These are phyloP conservation scores for Rheum nobile DNA, from an alignment of 148 eudicot species.

Conservation along the genomic window DNA sequence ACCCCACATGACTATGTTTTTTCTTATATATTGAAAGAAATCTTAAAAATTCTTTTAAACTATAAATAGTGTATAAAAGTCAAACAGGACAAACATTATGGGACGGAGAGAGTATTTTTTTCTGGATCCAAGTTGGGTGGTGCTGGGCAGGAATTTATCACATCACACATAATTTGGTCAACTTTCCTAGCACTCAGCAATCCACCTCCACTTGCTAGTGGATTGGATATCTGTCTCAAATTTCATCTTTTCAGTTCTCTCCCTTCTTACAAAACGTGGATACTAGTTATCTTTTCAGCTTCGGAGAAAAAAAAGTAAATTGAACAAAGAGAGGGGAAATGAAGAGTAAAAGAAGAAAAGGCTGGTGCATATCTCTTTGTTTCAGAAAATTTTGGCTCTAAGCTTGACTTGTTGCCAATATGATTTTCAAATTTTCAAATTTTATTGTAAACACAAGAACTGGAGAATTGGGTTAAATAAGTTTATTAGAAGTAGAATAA, in stretches of 20 bases:
- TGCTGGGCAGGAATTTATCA: background rate
- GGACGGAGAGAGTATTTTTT: no score
- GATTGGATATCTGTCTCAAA: slow-evolving; percentile 11
- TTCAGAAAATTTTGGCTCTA: background rate
- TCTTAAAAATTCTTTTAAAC: no score
- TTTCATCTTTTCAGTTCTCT: slow-evolving; percentile 13
- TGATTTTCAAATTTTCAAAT: background rate
- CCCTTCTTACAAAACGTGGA: slow-evolving; percentile 6
- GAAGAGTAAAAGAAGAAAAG: background rate
- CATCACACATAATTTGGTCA: slow-evolving; percentile 7
- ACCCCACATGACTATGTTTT: no score
- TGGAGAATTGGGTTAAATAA: no score
- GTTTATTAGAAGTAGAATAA: no score
- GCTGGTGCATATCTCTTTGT: background rate
- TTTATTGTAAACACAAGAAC: no score
- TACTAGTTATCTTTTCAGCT: slow-evolving; percentile 4
- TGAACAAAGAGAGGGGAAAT: background rate
- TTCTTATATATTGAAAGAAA: no score
- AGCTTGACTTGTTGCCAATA: background rate
- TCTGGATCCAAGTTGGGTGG: background rate
- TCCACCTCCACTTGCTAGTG: slow-evolving; percentile 9
- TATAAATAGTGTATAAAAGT: no score
- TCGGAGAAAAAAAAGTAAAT: background rate
- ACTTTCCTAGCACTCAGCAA: slow-evolving; percentile 3
- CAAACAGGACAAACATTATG: no score